phyloP scores from a whole-genome alignment of 371 early-diverging fungal genomes.

The Chytridium lagenaria region DNA sequence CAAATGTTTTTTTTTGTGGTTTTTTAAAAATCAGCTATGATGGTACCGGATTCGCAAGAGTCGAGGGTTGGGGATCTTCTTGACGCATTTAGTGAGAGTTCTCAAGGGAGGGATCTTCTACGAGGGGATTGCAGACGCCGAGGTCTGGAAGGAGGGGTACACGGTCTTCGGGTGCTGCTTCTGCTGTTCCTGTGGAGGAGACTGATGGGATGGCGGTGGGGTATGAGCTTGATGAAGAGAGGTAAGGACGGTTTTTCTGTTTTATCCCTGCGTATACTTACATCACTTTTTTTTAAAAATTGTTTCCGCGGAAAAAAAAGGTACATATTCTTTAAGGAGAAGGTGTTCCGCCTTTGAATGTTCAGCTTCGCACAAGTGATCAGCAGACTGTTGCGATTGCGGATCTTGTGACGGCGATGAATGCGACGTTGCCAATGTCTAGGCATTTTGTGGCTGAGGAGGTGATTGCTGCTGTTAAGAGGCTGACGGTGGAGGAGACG shows the following conservation, averaged over 20 bases:
- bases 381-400: conserved; percentile 32
- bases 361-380: conserved; percentile 19
- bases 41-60: background rate
- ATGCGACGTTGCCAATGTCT: conserved; percentile 42
- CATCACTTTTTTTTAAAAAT: conserved; percentile 1
- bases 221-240: background rate
- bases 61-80: background rate
- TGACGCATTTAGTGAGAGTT: background rate
- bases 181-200: background rate
- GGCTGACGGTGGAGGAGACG: conserved; percentile 44
- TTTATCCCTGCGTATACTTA: background rate
- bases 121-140: too few species aligned
- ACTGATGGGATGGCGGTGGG: background rate
- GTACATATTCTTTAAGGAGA: conserved; percentile 26
- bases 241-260: background rate
- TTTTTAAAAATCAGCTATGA: background rate
- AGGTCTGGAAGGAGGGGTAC: too few species aligned
- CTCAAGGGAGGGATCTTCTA: too few species aligned
- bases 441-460: conserved; percentile 43
- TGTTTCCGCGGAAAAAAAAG: too few species aligned
- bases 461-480: conserved; percentile 36
- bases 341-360: conserved; percentile 28
- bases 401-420: conserved; percentile 45
- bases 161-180: background rate
- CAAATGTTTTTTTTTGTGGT: background rate